A percentile compares a stretch with the other conserved stretches of the same genome.
Evolutionary conservation across 495 filamentous ascomycete genomes (phyloP).

Genomic region (Penicillium simplicissimum): DNA sequence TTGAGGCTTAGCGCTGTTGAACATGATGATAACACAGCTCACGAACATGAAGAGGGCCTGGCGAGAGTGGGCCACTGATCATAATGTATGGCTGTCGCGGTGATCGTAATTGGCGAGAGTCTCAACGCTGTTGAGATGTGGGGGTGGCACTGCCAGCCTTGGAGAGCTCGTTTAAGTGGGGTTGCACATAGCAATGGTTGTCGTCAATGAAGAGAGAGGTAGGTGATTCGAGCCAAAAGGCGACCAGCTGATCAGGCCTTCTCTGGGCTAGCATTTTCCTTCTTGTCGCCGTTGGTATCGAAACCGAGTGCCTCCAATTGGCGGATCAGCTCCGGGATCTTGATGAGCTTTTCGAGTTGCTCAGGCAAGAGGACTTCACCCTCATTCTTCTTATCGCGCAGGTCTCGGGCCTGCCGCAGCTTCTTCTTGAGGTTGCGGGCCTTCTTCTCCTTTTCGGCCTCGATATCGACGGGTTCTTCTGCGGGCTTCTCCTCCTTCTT

Average conservation of each 20-base stretch:
- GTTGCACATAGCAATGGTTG: background rate
- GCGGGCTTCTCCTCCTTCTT: slow-evolving; percentile 37
- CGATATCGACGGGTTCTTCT: slow-evolving; percentile 53
- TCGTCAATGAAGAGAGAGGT: background rate
- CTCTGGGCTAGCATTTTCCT: slow-evolving; percentile 23
- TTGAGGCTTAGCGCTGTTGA: background rate
- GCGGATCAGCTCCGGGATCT: slow-evolving; percentile 88
- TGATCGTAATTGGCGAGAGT: background rate
- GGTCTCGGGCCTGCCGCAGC: slow-evolving; percentile 84
- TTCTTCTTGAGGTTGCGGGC: slow-evolving; percentile 95
- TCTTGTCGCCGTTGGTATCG: slow-evolving; percentile 62
- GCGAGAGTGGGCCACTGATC: background rate
- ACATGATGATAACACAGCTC: background rate
- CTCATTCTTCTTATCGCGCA: slow-evolving; percentile 86
- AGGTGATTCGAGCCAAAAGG: background rate
- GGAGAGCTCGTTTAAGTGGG: background rate
- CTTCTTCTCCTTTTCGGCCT: slow-evolving; percentile 87
- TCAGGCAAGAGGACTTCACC: slow-evolving; percentile 84
- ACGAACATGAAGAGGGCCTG: background rate
- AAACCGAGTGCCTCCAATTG: slow-evolving; percentile 88
- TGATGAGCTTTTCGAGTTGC: slow-evolving; percentile 96
- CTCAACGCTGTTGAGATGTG: background rate
- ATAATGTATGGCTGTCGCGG: background rate
- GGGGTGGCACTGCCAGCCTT: background rate
- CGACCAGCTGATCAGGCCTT: slow-evolving; percentile 11